Conservation (phyloP, 2,329 filamentous ascomycete species). For the Proliferodiscus dingleyae region DNA sequence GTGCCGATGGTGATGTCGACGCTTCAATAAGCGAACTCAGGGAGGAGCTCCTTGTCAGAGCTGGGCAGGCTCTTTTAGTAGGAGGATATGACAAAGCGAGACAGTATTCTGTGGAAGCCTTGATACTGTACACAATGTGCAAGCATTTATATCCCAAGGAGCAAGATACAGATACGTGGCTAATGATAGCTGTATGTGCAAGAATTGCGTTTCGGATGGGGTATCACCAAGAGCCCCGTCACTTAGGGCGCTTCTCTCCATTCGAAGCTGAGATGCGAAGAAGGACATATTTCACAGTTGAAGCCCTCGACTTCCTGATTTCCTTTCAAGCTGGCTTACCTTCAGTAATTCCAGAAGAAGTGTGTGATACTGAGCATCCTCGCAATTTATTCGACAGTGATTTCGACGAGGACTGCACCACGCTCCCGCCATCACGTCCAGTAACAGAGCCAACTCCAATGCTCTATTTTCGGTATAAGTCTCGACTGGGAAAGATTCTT, state of each 20-base stretch:
- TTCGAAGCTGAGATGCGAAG: conserved; percentile 55
- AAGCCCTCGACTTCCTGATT: conserved; percentile 57
- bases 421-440: conserved; percentile 52
- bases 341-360: conserved; percentile 57
- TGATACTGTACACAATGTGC: conserved; percentile 46
- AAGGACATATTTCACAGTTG: conserved; percentile 48
- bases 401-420: conserved; percentile 49
- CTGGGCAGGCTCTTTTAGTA: conserved; percentile 44
- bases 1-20: not conserved
- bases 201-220: conserved; percentile 54
- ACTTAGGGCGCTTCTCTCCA: conserved; percentile 40
- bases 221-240: conserved; percentile 49
- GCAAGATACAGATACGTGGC: conserved; percentile 48
- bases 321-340: conserved; percentile 64
- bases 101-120: conserved; percentile 42
- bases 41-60: conserved; percentile 43
- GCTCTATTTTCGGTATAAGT: conserved; percentile 47
- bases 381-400: conserved; percentile 61
- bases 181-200: conserved; percentile 45
- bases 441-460: conserved; percentile 51
- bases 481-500: conserved; percentile 42
- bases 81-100: conserved; percentile 46
- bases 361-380: conserved; percentile 57
- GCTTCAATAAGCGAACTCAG: conserved; percentile 32
- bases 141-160: conserved; percentile 46